Conservation (phyloP, 345 rosid genomes). For the Citrus glauca region DNA sequence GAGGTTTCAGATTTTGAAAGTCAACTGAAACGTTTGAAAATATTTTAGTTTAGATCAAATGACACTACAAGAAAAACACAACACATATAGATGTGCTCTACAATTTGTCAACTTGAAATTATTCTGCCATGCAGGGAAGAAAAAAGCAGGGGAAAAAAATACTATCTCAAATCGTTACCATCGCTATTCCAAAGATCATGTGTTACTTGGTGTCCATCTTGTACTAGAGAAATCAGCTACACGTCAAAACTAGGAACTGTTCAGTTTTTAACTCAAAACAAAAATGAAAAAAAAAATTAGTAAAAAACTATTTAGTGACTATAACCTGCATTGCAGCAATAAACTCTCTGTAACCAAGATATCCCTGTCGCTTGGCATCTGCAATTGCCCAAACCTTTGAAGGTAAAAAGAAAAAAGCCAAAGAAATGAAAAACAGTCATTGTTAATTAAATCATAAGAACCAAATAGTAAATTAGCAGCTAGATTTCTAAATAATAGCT, state of each 20-base stretch:
- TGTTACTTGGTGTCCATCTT: conserved; percentile 59
- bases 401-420: background rate
- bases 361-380: conserved; percentile 85
- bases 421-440: conserved; percentile 1
- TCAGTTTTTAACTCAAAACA: conserved; percentile 15
- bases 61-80: background rate
- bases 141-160: background rate
- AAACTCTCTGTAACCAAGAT: conserved; percentile 74
- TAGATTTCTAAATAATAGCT: background rate
- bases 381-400: conserved; percentile 91
- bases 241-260: conserved; percentile 13
- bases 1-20: conserved; percentile 54
- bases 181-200: conserved; percentile 44
- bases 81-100: background rate
- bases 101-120: background rate
- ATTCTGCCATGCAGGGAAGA: background rate
- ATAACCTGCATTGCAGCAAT: conserved; percentile 68
- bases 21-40: conserved; percentile 44
- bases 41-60: background rate
- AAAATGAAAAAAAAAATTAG: background rate
- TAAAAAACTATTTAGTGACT: background rate
- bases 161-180: conserved; percentile 25
- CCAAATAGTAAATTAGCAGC: background rate
- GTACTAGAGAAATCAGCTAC: conserved; percentile 78
- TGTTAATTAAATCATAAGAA: background rate